Evolutionary conservation across 805 yeast species (phyloP), one percentile per base, ranked within the genome.

Genomic region (Wickerhamiella domercqiae): DNA sequence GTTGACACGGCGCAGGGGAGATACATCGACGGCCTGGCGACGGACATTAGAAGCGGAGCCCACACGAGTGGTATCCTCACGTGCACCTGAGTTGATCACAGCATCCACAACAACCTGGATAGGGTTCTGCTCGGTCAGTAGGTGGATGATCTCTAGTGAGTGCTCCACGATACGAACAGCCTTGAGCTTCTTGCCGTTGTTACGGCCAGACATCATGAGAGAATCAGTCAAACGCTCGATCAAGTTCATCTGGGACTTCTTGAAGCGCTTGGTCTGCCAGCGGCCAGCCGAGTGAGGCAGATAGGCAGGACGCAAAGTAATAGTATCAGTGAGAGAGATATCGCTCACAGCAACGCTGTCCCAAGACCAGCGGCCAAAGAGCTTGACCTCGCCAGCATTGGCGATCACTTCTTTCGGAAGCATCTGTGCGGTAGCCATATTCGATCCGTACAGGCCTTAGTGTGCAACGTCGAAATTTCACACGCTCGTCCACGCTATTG

Each of bases 31-130:
- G 56, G 99, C 98, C 75, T 93, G 98, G 79, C 99, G 84, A 81
- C 98, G 90, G 61, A 93, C 99, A 64, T 97, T 82, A 81, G 98
- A 98, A 62, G 96, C 86, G 64, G 96, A 86, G 73, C 99, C 99
- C 60, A 93, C 87, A 82, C 98, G 86, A 76, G 99, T 90, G 63
- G 97, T 83, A 72, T 90, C 99, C 78, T 90, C 99, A 78, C 98
- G 84, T 70, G 98, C 94, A 70, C 99, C 99, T 55, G 96, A 81
- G 95, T 93, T 93, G 74, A 83, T 84, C 63, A 90, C 78, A 60
- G 98, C 99, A 60, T 90, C 99, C 67, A 90, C 96, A 61, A 90
- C 73, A 62, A 90, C 94, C 75, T 90, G 99, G 68, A 90, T 68
- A 64, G 99, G 99, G 94, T 90, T 90, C 70, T 78, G 93, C 69